Base-by-base conservation (phyloP, 768 basidiomycete species). In the Paxillus involutus region DNA sequence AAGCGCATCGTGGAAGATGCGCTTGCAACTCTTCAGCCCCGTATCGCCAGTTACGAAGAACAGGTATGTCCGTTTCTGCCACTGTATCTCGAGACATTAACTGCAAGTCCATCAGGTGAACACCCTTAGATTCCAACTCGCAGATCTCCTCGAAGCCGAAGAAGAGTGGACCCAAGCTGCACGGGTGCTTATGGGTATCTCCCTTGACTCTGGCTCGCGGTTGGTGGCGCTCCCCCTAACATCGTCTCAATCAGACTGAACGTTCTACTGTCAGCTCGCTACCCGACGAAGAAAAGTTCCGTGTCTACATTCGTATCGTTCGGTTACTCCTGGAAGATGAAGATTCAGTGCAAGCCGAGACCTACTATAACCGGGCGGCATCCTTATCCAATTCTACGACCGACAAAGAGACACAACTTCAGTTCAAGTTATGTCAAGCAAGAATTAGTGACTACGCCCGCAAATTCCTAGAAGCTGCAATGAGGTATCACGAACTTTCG, bases 161-260 rank as follows among this genome's bases (percentile, higher is more conserved):
- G 95, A 99, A 69, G 92, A 94, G 67, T 98, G 94, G 89, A 88
- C 86, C 56, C 90, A 86, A 47, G 94, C 97, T 13, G 97, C 97
- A 1, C 85, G 86, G 48, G 89, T 96, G 35, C 80, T 98, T 40
- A 95, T 92, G 83, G 86, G 87, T 39, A 93, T 98, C 40, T 94
- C 93, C 6, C 77, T 97, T 40, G 96, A 98, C 68, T 88, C 91
- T 21, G 86, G 88, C 29, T 85, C 90, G 67, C 82, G 94, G 95
- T 93, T 57, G 61, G 79, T 63, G 26, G 36, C 4, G 19, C 14
- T 7, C 16, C 14, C 49, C 9, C 43, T 21, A 5, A 4, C 50
- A 16, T 17, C 40, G 39, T 59, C 52, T 33, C 48, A 30, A 35
- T 49, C 39, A 35, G 17, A 8, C 46, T 60, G 11, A 62, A 36